A percentile compares a stretch with the other conserved stretches of the same genome.
Conservation (phyloP, 164 flowering plant genomes). For the Magnolia sinica region DNA sequence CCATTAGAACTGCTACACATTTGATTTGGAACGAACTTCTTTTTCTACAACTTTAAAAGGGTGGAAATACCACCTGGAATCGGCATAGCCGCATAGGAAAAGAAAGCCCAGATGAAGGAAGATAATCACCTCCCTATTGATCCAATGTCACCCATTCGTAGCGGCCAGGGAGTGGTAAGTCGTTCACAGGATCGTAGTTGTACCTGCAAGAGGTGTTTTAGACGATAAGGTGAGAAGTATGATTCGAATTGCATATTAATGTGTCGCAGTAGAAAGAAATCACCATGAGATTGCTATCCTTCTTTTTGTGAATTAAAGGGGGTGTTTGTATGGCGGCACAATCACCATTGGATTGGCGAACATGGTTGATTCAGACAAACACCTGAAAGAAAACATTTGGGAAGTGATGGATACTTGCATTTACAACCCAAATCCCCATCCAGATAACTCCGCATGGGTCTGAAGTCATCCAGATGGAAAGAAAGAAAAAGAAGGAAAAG, state of each 20-base stretch:
- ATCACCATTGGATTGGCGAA: no score
- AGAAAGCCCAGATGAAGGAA: no score
- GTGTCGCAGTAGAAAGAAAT: background rate
- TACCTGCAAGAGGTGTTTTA: slow-evolving; percentile 49
- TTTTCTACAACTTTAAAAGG: no score
- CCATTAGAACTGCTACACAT: background rate
- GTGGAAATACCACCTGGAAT: no score
- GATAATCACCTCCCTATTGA: slow-evolving; percentile 16
- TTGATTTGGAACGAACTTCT: background rate
- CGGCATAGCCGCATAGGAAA: no score
- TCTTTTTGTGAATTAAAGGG: no score
- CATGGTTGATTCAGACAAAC: background rate
- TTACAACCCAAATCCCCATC: background rate
- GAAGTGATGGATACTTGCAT: background rate
- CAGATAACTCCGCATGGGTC: background rate
- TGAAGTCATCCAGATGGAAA: background rate
- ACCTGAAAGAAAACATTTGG: background rate
- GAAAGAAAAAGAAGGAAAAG: background rate
- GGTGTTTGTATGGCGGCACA: no score
- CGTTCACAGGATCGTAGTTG: slow-evolving; percentile 69
- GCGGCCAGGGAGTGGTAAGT: slow-evolving; percentile 71
- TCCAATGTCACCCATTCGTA: slow-evolving; percentile 66
- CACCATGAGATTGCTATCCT: background rate
- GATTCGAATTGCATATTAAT: background rate
- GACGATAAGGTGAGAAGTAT: background rate